Evolutionary conservation across 2,329 filamentous ascomycete species (phyloP).

Genomic region (Phialophora verrucosa): DNA sequence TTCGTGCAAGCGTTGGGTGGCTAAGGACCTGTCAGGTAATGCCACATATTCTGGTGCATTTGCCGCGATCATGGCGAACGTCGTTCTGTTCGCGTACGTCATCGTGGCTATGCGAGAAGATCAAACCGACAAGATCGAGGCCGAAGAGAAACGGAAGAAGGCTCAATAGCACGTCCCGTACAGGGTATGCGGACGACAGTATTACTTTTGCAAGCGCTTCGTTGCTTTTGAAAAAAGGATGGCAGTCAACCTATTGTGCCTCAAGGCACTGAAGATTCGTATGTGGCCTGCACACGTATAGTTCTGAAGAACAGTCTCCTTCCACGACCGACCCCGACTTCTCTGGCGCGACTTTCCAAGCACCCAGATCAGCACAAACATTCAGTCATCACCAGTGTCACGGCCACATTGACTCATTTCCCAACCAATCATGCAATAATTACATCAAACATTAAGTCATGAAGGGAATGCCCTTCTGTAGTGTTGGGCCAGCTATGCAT

Average conservation of each 20-base stretch:
- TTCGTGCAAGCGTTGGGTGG: background rate
- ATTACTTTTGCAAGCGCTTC: background rate
- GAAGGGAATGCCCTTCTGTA: slow-evolving; percentile 9
- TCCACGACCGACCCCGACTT: background rate
- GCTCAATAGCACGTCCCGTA: slow-evolving; percentile 43
- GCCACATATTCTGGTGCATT: slow-evolving; percentile 83
- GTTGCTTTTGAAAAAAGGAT: background rate
- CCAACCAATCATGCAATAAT: slow-evolving; percentile 25
- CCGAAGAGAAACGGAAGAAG: slow-evolving; percentile 60
- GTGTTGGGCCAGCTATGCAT: slow-evolving; percentile 22
- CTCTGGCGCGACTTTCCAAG: background rate
- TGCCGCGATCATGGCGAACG: slow-evolving; percentile 88
- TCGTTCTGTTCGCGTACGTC: slow-evolving; percentile 88
- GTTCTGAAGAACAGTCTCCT: background rate
- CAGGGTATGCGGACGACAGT: background rate
- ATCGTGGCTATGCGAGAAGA: slow-evolving; percentile 92
- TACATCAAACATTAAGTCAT: slow-evolving; percentile 38
- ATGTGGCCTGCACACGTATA: slow-evolving; percentile 20
- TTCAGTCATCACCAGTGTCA: slow-evolving; percentile 8
- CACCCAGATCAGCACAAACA: slow-evolving; percentile 1
- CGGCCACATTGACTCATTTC: slow-evolving; percentile 10
- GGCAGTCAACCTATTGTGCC: background rate
- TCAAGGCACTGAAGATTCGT: slow-evolving; percentile 8
- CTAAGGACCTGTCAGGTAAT: slow-evolving; percentile 66
- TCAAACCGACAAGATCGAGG: slow-evolving; percentile 73